phyloP scores from a whole-genome alignment of 2,329 filamentous ascomycete species.

The Alternaria novae-zelandiae region DNA sequence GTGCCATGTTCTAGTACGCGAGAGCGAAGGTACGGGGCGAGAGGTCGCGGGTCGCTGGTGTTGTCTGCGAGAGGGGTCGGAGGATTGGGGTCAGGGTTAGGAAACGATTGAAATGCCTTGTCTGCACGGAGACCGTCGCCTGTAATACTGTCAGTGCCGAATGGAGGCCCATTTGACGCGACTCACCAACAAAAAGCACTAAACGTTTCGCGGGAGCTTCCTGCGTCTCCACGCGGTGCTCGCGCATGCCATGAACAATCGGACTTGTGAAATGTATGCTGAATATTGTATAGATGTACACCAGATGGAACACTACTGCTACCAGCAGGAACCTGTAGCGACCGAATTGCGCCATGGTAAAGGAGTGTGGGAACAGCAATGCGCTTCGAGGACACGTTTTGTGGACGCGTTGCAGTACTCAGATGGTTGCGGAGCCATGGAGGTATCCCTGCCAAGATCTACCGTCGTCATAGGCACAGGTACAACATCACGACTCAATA shows the following conservation, averaged over 20 bases:
- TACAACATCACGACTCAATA: neutral
- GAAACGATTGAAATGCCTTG: constrained; percentile 94
- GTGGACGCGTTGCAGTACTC: constrained; percentile 33
- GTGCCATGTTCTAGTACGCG: constrained; percentile 88
- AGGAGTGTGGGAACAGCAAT: constrained; percentile 26
- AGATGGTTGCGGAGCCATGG: constrained; percentile 30
- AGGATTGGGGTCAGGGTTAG: constrained; percentile 74
- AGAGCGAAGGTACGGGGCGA: constrained; percentile 91
- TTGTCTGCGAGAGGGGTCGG: constrained; percentile 63
- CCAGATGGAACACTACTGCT: constrained; percentile 88
- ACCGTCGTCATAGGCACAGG: constrained; percentile 2
- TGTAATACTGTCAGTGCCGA: constrained; percentile 23
- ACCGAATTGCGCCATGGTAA: constrained; percentile 61
- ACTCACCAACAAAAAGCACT: constrained; percentile 85
- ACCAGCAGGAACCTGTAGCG: constrained; percentile 86
- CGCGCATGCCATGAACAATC: constrained; percentile 92
- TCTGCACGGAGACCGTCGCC: constrained; percentile 94
- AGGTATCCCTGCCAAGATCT: constrained; percentile 28
- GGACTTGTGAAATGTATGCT: constrained; percentile 99
- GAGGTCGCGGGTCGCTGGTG: constrained; percentile 74
- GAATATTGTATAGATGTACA: constrained; percentile 90
- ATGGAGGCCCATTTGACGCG: neutral
- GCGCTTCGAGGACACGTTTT: constrained; percentile 33
- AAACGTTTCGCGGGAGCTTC: constrained; percentile 87
- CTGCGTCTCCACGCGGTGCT: constrained; percentile 73